Percentiles rank a stretch among this genome's conserved stretches.
phyloP scores from a whole-genome alignment of 768 basidiomycete species.

The Mycena alexandri region DNA sequence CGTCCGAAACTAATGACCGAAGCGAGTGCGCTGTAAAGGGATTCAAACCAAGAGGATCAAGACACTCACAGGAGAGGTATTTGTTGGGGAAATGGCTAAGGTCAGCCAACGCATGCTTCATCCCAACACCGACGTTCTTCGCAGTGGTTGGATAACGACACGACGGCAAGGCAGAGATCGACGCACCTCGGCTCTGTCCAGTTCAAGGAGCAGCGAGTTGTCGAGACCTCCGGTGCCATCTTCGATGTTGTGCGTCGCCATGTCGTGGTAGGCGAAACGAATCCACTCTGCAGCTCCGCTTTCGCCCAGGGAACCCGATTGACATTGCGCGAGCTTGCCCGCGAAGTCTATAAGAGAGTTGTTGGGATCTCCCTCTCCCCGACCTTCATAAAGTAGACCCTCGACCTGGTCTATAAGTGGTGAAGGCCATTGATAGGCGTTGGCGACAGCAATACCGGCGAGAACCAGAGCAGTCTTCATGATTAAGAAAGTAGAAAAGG shows the following conservation, averaged over 20 bases:
- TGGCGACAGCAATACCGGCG: slow-evolving; percentile 20
- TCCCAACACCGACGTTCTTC: slow-evolving; percentile 29
- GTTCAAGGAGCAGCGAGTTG: slow-evolving; percentile 26
- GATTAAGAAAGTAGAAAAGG: slow-evolving; percentile 17
- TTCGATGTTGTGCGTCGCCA: slow-evolving; percentile 27
- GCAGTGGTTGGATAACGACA: slow-evolving; percentile 3
- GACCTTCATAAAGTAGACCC: slow-evolving; percentile 27
- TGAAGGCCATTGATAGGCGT: slow-evolving; percentile 33
- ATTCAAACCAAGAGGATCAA: slow-evolving; percentile 1
- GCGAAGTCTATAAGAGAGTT: slow-evolving; percentile 21
- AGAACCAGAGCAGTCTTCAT: slow-evolving; percentile 26
- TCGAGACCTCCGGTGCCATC: slow-evolving; percentile 30
- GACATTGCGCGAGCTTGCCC: slow-evolving; percentile 23
- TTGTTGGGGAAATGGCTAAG: slow-evolving; percentile 30
- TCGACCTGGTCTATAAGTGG: slow-evolving; percentile 32
- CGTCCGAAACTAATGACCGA: slow-evolving; percentile 27
- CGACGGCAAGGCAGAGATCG: slow-evolving; percentile 2
- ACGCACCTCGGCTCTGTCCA: slow-evolving; percentile 26
- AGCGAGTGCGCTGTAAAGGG: slow-evolving; percentile 4
- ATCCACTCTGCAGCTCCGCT: slow-evolving; percentile 30
- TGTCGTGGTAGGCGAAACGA: slow-evolving; percentile 32
- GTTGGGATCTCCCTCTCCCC: slow-evolving; percentile 24
- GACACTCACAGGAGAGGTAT: slow-evolving; percentile 27
- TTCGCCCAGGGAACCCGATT: slow-evolving; percentile 20
- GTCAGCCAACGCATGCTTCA: slow-evolving; percentile 25